Evolutionary conservation across 169 alveolate genomes (phyloP).

Genomic region (Plasmodium fragile): DNA sequence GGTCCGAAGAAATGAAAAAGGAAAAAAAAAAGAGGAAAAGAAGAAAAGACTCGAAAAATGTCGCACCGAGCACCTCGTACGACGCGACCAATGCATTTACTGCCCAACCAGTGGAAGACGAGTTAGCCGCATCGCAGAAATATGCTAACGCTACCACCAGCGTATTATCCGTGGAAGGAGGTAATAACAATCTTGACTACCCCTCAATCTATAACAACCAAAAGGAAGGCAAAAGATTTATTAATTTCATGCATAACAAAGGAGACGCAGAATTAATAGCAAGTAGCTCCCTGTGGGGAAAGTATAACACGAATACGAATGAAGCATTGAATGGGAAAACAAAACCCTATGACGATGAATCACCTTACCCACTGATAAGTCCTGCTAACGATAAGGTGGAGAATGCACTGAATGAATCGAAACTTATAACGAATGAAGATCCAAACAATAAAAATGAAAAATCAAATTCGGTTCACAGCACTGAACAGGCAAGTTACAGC

Average conservation of each 20-base stretch:
- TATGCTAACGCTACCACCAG: background rate
- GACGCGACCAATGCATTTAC: background rate
- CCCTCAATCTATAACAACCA: background rate
- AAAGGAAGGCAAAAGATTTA: background rate
- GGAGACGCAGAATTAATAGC: background rate
- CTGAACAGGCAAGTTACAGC: background rate
- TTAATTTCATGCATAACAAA: background rate
- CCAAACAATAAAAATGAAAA: background rate
- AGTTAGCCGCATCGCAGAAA: background rate
- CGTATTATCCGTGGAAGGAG: background rate
- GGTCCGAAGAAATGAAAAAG: conserved; percentile 29
- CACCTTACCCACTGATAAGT: background rate
- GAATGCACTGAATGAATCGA: background rate
- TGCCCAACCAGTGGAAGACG: background rate
- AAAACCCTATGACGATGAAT: background rate
- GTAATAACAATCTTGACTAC: background rate
- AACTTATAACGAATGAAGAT: background rate
- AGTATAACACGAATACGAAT: background rate
- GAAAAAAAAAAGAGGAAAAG: conserved; percentile 34
- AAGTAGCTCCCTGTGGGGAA: background rate
- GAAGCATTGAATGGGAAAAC: background rate
- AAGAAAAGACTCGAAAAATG: conserved; percentile 5
- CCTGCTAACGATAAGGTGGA: background rate
- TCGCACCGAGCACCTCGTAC: background rate
- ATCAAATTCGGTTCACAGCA: background rate